Base-by-base conservation (phyloP, 75 land plant genomes). In the Pinus albicaulis region DNA sequence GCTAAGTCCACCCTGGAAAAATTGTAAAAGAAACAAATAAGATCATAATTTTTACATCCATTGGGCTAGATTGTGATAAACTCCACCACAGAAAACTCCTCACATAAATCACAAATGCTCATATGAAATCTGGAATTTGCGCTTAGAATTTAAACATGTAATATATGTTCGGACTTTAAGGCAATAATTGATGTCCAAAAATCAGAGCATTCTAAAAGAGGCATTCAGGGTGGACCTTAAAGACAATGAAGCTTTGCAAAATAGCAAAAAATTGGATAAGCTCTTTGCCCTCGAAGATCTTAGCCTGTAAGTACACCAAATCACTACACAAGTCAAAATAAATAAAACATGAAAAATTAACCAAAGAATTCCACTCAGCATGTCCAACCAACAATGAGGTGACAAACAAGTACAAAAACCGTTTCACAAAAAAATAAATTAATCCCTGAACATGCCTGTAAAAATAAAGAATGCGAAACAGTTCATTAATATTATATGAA, bases 1-100 rank as follows among this genome's bases (percentile, higher is more conserved):
- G 79, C 96, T 91, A 19, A 89, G 73, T 25, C 96, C 96, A 74
- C 96, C 96, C 96, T 93, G 76, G 12, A 48, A 69, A 34, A 26
- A 56, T 3, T 11, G 55, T 22, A 13, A n/a, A 63, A 61, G 24
- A 58, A 26, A 59, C 25, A 74, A 13, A 41, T 52, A 31, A 65
- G 75, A 59, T 41, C 25, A 70, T 28, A 28, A 63, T 4, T 26
- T 7, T 41, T 69, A 48, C 53, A 48, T 48, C 53, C 53, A 48
- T 48, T 48, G 53, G 53, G 12, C 53, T 10, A 48, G 53, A 48
- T 48, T 10, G 11, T 48, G 53, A 10, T 48, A 10, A 48, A 48
- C 53, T 48, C 53, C 53, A 48, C 10, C 53, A 48, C 10, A 48
- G 13, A 70, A 44, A 44, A 44, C 31, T 26, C 66, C 17, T 63